A percentile compares a stretch with the other conserved stretches of the same genome.
phyloP scores from a whole-genome alignment of 2,329 filamentous ascomycete genomes.

The Ilyonectria mors-panacis region DNA sequence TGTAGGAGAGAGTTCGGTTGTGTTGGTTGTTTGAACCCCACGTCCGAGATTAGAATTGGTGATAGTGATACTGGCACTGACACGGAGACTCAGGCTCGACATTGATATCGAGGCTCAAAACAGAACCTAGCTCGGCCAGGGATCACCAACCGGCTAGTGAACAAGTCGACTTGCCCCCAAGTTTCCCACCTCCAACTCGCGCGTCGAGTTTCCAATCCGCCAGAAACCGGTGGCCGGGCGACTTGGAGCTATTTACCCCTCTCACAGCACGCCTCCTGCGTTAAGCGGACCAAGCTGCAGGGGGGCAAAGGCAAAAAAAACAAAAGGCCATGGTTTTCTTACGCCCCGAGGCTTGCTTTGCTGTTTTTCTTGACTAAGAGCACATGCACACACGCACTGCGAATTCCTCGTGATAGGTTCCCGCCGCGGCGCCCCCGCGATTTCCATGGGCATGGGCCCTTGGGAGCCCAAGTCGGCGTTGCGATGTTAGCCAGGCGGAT shows the following conservation, averaged over 20 bases:
- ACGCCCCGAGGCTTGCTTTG: slow-evolving; percentile 1
- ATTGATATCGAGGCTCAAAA: slow-evolving; percentile 20
- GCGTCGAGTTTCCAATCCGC: slow-evolving; percentile 19
- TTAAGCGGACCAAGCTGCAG: not conserved
- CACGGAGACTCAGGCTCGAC: not conserved
- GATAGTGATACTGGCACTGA: not conserved
- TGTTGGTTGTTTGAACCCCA: slow-evolving; percentile 13
- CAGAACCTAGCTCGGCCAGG: slow-evolving; percentile 15
- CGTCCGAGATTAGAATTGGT: not conserved
- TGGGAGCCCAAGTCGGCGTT: not conserved
- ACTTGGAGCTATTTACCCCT: not conserved
- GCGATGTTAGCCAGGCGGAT: slow-evolving; percentile 3
- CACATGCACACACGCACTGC: slow-evolving; percentile 1
- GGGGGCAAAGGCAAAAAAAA: not conserved
- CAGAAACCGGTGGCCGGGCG: slow-evolving; percentile 1
- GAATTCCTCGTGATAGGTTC: not conserved
- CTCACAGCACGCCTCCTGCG: too few species aligned
- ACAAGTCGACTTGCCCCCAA: slow-evolving; percentile 24
- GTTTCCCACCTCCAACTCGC: not conserved
- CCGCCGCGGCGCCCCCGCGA: not conserved
- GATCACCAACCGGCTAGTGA: slow-evolving; percentile 4
- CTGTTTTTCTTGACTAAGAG: slow-evolving; percentile 5
- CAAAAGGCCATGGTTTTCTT: not conserved
- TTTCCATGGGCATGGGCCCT: not conserved
- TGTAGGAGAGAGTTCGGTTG: not conserved